Base-by-base conservation (phyloP, 129 eudicot genomes). In the Lonicera japonica region DNA sequence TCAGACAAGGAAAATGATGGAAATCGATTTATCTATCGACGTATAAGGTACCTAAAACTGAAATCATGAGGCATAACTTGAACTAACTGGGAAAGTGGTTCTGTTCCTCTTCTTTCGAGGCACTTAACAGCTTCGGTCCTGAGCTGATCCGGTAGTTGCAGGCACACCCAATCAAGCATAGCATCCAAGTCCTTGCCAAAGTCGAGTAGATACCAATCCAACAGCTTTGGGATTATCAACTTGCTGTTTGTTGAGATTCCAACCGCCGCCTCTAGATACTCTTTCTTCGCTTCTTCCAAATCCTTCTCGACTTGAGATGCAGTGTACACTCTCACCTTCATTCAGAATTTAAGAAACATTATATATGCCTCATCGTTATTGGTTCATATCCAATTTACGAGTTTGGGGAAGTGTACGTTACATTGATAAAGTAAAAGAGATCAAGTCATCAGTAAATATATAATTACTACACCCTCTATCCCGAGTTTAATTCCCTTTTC, bases 151-250 rank as follows among this genome's bases (percentile, higher is more conserved):
- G 96, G 96, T 50, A 92, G 77, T 69, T 92, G 91, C 21, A 92
- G 79, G 71, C 95, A 92, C 36, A 92, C 75, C 98, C 95, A 92
- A 74, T 92, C 95, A 39, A 88, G 64, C 73, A 92, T 70, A 12
- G 85, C 81, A 50, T 92, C 86, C 71, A 92, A 61, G 67, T 85
- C 95, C 73, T 92, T 88, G 7, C 86, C 96, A 73, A 92, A 92
- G 45, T 87, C 98, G 13, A 85, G 83, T 11, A 84, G 68, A 64
- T 88, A 82, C 96, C 96, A 85, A 74, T 92, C 98, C 48, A 92
- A 64, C 64, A 92, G 70, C 73, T 87, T 85, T 0, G 98, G 96
- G 21, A 92, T 72, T 55, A 82, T 53, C 25, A 92, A 16, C 62
- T 92, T 92, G 53, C 77, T 71, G 14, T 61, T 29, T 17, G 71